Percentiles rank a stretch among this genome's conserved stretches.
Conservation (phyloP, 140 eudicot genomes). For the Senecio squalidus region DNA sequence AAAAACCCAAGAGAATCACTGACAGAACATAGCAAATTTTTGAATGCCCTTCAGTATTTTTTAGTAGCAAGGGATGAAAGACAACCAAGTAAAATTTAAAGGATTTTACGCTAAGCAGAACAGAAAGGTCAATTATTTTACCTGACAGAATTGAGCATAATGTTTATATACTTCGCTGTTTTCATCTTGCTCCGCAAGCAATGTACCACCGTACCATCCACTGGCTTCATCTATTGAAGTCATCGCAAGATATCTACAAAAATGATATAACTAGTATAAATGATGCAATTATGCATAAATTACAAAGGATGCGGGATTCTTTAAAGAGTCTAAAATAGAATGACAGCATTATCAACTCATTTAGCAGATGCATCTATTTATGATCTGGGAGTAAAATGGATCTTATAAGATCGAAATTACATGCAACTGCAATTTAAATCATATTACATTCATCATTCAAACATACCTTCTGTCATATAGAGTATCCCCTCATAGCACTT, state of each 20-base stretch:
- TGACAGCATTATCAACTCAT: neutral
- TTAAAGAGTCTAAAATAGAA: neutral
- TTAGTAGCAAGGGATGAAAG: too few species aligned
- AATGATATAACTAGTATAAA: neutral
- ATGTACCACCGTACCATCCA: slow-evolving; percentile 91
- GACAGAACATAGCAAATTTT: too few species aligned
- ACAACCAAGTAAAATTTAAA: too few species aligned
- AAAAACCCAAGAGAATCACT: too few species aligned
- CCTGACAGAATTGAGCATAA: slow-evolving; percentile 92
- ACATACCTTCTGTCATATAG: too few species aligned
- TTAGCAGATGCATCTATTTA: neutral
- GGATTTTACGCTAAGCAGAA: neutral
- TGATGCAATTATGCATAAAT: neutral
- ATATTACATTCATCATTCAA: too few species aligned
- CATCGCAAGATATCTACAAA: slow-evolving; percentile 71
- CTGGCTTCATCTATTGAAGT: slow-evolving; percentile 70
- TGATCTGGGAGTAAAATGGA: neutral
- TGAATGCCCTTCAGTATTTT: too few species aligned
- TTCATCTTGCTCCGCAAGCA: slow-evolving; percentile 92
- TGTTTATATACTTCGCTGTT: slow-evolving; percentile 70
- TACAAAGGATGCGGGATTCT: too few species aligned
- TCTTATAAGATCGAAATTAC: neutral
- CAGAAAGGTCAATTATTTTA: slow-evolving; percentile 13
- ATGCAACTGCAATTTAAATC: too few species aligned
- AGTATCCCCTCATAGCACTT: too few species aligned